phyloP scores from a whole-genome alignment of 2,329 filamentous ascomycete species.

The Sordariomycetes sp. region DNA sequence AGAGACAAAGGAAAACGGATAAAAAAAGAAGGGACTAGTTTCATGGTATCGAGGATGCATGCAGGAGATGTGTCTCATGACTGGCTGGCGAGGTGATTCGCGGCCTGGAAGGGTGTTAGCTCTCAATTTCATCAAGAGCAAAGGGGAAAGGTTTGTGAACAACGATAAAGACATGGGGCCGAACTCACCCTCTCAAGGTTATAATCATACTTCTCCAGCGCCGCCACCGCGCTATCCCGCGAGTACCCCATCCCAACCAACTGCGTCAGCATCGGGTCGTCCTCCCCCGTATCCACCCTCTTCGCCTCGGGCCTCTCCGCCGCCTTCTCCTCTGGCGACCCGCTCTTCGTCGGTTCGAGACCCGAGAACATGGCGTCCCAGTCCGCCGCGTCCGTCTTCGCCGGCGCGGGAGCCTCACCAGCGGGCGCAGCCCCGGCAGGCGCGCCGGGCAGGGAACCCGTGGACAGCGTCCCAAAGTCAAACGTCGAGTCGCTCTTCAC shows the following conservation, averaged over 20 bases:
- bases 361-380: constrained; percentile 93
- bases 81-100: constrained; percentile 41
- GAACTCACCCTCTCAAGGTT: constrained; percentile 78
- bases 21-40: not conserved
- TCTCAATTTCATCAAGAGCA: not conserved
- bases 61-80: constrained; percentile 22
- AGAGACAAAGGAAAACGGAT: not conserved
- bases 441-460: constrained; percentile 12
- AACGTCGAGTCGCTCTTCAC: constrained; percentile 41
- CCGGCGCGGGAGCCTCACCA: constrained; percentile 23
- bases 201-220: constrained; percentile 91
- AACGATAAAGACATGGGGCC: not conserved
- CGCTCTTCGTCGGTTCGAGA: constrained; percentile 42
- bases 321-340: constrained; percentile 13
- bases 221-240: constrained; percentile 57
- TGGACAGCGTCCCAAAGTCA: constrained; percentile 38
- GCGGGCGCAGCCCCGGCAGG: constrained; percentile 9
- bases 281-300: constrained; percentile 58
- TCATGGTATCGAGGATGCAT: not conserved
- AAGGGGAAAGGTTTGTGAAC: not conserved
- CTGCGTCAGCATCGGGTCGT: constrained; percentile 84
- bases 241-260: constrained; percentile 83
- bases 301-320: constrained; percentile 5
- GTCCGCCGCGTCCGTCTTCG: constrained; percentile 48
- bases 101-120: constrained; percentile 22